Conservation (phyloP, 805 yeast species). For the Wickerhamiella cacticola region DNA sequence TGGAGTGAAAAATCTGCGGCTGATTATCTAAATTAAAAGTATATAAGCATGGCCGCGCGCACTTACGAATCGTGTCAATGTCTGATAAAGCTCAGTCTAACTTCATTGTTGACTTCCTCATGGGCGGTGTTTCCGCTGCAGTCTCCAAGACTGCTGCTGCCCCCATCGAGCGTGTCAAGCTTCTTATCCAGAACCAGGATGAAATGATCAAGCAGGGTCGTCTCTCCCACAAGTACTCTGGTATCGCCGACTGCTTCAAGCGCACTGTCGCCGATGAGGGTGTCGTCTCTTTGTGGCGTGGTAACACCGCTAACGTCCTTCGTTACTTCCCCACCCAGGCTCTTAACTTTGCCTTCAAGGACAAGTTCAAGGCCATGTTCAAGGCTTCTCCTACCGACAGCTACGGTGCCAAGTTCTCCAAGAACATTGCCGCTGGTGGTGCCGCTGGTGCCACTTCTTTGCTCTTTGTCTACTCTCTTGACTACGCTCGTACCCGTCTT, state of each 20-base stretch:
- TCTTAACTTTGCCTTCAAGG: constrained; percentile 92
- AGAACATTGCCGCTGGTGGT: constrained; percentile 97
- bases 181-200: constrained; percentile 89
- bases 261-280: constrained; percentile 90
- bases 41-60: constrained; percentile 6
- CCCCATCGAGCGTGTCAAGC: constrained; percentile 89
- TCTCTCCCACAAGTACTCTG: constrained; percentile 68
- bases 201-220: constrained; percentile 95
- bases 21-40: constrained; percentile 11
- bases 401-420: constrained; percentile 78
- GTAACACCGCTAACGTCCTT: constrained; percentile 94
- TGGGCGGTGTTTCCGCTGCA: constrained; percentile 98
- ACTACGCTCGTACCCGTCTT: constrained; percentile 93
- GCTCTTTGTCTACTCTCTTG: constrained; percentile 84
- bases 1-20: constrained; percentile 11
- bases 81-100: constrained; percentile 18
- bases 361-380: constrained; percentile 82
- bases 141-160: constrained; percentile 93
- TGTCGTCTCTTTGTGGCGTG: constrained; percentile 88
- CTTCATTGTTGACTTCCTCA: constrained; percentile 52
- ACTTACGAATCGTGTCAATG: constrained; percentile 5
- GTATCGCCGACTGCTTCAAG: constrained; percentile 81
- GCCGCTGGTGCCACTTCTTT: constrained; percentile 88
- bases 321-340: constrained; percentile 98
- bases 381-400: constrained; percentile 85